Conservation (phyloP, 2,329 filamentous ascomycete species). For the Penicillium sp. region DNA sequence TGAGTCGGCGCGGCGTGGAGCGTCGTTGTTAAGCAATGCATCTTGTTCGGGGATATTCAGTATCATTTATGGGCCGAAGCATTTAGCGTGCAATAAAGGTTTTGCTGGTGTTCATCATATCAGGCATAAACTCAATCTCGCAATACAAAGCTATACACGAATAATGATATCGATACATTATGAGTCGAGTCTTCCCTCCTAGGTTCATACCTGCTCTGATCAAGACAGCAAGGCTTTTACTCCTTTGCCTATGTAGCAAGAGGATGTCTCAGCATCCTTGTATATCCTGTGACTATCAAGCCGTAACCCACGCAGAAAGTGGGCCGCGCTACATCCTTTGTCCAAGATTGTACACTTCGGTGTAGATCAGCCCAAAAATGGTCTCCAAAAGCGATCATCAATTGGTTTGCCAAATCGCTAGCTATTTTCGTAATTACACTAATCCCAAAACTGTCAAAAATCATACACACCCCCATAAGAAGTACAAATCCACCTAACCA, state of each 20-base stretch:
- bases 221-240: not conserved
- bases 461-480: not conserved
- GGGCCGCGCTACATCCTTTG: not conserved
- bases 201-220: not conserved
- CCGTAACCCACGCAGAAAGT: not conserved
- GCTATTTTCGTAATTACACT: not conserved
- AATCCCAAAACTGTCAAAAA: not conserved
- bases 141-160: not conserved
- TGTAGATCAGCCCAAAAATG: not conserved
- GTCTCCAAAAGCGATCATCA: not conserved
- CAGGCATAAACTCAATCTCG: not conserved
- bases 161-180: not conserved
- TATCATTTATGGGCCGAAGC: not conserved
- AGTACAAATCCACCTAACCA: not conserved
- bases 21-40: constrained; percentile 32
- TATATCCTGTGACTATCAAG: too few species aligned
- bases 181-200: not conserved
- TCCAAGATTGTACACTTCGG: not conserved
- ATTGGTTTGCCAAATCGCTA: not conserved
- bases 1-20: constrained; percentile 58
- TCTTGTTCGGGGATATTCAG: not conserved
- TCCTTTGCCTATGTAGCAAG: not conserved
- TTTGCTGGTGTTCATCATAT: not conserved
- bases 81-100: not conserved
- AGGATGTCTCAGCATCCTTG: not conserved